Base-by-base conservation (phyloP, 306 rosid species). In the Alnus rubra region DNA sequence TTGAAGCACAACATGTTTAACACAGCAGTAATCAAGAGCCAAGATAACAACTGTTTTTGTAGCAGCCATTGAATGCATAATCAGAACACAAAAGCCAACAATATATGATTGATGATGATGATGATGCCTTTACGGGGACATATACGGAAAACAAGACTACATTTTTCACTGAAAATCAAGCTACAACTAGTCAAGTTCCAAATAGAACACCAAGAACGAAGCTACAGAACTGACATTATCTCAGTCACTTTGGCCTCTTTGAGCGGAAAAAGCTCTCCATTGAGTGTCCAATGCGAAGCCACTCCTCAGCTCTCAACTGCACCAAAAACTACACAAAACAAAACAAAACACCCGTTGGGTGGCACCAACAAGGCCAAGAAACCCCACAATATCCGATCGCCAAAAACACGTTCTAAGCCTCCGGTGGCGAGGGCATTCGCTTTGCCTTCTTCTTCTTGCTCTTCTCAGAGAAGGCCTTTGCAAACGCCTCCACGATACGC, bases 401-500 rank as follows among this genome's bases (percentile, higher is more conserved):
- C 50, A 2, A 9, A 35, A 18, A 68, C 9, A 7, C 53, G 50
- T 28, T 12, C 75, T 84, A 90, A 19, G 90, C 79, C 73, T 88
- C 89, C 0, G 97, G 92, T 0, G 97, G 93, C 0, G 99, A 86
- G 0, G 92, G 86, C 68, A 79, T 80, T 83, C 88, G 82, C 83
- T 88, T 90, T 0, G 86, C 51, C 62, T 90, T 93, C 90, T 90
- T 88, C 68, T 68, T 88, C 88, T 85, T 49, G 52, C 52, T 90
- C 84, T 89, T 90, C 64, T 93, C 96, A 0, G 99, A 89, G n/a
- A 91, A 85, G 0, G 94, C 99, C 63, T 90, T 91, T 0, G 99
- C 96, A 9, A 96, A 96, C 0, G 98, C 94, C 80, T 96, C 99
- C 0, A 96, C 96, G 54, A 96, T 88, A 59, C 96, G 73, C 31